Evolutionary conservation across 257 asterid species (phyloP).

Genomic region (Przewalskia tangutica): DNA sequence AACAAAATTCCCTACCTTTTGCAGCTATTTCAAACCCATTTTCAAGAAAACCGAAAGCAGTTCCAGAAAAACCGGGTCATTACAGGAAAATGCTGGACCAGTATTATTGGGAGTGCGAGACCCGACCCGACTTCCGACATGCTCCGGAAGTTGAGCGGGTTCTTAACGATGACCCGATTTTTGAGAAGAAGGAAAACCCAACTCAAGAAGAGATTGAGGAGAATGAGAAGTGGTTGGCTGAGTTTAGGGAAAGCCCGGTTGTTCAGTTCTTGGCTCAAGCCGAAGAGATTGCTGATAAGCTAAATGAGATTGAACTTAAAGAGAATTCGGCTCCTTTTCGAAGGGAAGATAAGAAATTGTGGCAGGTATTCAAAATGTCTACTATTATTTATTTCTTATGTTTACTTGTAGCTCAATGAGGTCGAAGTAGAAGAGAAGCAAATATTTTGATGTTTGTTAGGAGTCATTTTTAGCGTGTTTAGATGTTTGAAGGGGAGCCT

Average conservation of each 20-base stretch:
- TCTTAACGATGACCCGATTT: slow-evolving; percentile 54
- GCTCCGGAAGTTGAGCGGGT: slow-evolving; percentile 67
- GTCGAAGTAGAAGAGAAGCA: not conserved
- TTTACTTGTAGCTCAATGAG: not conserved
- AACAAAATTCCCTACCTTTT: slow-evolving; percentile 36
- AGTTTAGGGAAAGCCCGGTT: slow-evolving; percentile 58
- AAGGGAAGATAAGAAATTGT: slow-evolving; percentile 61
- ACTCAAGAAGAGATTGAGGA: slow-evolving; percentile 68
- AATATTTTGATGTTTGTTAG: not conserved
- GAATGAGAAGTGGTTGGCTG: slow-evolving; percentile 74
- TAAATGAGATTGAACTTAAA: slow-evolving; percentile 68
- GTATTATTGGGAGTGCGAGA: slow-evolving; percentile 82
- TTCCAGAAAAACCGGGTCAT: slow-evolving; percentile 43
- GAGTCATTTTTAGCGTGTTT: not conserved
- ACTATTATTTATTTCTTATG: too few species aligned
- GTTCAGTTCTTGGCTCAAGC: slow-evolving; percentile 63
- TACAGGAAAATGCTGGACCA: slow-evolving; percentile 59
- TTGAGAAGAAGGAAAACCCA: slow-evolving; percentile 69
- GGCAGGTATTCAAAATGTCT: slow-evolving; percentile 44
- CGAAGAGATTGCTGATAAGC: slow-evolving; percentile 68
- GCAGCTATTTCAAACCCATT: slow-evolving; percentile 64
- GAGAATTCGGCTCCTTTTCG: slow-evolving; percentile 56
- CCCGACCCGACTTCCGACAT: slow-evolving; percentile 66
- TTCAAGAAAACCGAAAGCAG: slow-evolving; percentile 31
- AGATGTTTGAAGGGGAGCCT: too few species aligned